Conservation (phyloP, 148 eudicot genomes). For the Drosera capensis region DNA sequence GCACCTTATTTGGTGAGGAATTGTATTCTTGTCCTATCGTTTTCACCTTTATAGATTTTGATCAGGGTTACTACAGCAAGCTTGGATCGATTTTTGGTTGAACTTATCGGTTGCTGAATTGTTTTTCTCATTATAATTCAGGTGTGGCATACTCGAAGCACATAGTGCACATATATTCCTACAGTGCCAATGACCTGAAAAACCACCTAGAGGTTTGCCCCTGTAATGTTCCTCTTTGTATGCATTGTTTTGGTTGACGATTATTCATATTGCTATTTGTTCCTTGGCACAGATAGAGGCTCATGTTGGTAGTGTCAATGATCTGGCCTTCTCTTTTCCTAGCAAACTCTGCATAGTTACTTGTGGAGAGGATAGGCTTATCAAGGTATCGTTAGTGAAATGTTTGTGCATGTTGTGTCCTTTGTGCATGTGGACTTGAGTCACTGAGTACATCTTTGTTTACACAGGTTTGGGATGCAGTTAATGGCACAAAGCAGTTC, state of each 20-base stretch:
- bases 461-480: conserved; percentile 49
- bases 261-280: not conserved
- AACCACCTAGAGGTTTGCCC: conserved; percentile 47
- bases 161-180: conserved; percentile 46
- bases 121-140: conserved; percentile 15
- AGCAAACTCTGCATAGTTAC: conserved; percentile 41
- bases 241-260: not conserved
- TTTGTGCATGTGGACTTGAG: not conserved
- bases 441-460: not conserved
- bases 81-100: no score
- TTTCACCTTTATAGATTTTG: no score
- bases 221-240: not conserved
- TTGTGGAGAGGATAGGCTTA: conserved; percentile 60
- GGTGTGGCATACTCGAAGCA: conserved; percentile 64
- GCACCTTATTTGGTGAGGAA: conserved; percentile 32
- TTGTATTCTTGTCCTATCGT: not conserved
- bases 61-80: no score
- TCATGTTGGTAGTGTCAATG: conserved; percentile 49
- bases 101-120: conserved; percentile 4
- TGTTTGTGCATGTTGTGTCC: not conserved
- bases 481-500: conserved; percentile 28
- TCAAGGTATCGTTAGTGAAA: conserved; percentile 33
- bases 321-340: conserved; percentile 40
- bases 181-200: conserved; percentile 23
- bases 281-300: conserved; percentile 41